A percentile compares a stretch with the other conserved stretches of the same genome.
phyloP scores from a whole-genome alignment of 2,329 filamentous ascomycete genomes.

The Stemphylium beticola region DNA sequence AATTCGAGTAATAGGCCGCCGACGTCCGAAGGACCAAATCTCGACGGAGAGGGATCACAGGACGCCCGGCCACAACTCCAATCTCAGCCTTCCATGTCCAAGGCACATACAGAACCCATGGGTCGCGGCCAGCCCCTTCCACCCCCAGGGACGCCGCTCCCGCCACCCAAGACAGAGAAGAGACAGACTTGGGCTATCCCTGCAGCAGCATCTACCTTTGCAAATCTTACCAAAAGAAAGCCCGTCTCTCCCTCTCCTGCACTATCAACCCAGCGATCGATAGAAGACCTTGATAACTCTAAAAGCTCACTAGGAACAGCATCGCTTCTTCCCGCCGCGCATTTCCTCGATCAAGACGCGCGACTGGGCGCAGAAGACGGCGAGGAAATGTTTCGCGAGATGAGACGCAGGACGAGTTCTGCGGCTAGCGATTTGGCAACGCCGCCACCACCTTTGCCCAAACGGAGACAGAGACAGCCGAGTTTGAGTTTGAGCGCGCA shows the following conservation, averaged over 20 bases:
- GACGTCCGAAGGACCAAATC: slow-evolving; percentile 17
- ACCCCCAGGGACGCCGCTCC: slow-evolving; percentile 79
- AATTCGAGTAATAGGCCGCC: slow-evolving; percentile 16
- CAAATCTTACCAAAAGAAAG: slow-evolving; percentile 67
- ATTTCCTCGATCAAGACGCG: slow-evolving; percentile 8
- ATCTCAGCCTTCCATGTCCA: slow-evolving; percentile 7
- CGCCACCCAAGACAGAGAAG: slow-evolving; percentile 67
- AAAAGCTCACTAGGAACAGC: slow-evolving; percentile 6
- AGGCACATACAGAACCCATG: slow-evolving; percentile 69
- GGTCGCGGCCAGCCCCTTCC: slow-evolving; percentile 82
- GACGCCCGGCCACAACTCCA: slow-evolving; percentile 9
- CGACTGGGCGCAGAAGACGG: slow-evolving; percentile 2
- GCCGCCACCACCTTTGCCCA: slow-evolving; percentile 57
- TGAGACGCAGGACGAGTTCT: slow-evolving; percentile 12
- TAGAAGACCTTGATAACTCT: slow-evolving; percentile 15
- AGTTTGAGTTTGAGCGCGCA: slow-evolving; percentile 22
- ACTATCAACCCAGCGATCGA: slow-evolving; percentile 9
- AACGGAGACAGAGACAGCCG: slow-evolving; percentile 49
- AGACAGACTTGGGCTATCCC: slow-evolving; percentile 56
- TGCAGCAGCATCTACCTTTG: slow-evolving; percentile 49
- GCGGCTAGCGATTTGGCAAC: slow-evolving; percentile 13
- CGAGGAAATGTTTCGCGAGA: slow-evolving; percentile 19
- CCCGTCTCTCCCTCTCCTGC: slow-evolving; percentile 49
- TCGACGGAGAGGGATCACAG: slow-evolving; percentile 13
- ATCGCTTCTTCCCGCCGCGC: slow-evolving; percentile 9